phyloP scores from a whole-genome alignment of 2,329 filamentous ascomycete species.

The Fusarium sp. region DNA sequence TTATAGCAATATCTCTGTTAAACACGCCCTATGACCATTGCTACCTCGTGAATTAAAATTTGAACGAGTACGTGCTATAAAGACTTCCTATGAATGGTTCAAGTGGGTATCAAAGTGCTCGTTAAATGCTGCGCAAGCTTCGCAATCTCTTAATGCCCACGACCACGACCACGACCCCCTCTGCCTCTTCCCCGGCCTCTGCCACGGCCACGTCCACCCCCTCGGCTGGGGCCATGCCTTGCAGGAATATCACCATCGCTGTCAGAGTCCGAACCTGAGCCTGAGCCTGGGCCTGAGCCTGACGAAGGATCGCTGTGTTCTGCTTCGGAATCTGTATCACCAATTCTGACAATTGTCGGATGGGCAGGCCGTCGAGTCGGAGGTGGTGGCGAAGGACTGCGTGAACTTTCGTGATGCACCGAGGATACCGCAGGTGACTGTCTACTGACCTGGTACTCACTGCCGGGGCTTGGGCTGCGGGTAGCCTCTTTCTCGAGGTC shows the following conservation, averaged over 20 bases:
- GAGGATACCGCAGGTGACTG: constrained; percentile 20
- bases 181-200: constrained; percentile 32
- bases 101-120: constrained; percentile 19
- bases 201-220: constrained; percentile 44
- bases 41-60: background rate
- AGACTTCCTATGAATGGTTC: background rate
- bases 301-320: constrained; percentile 24
- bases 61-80: constrained; percentile 9
- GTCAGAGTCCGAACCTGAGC: constrained; percentile 24
- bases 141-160: constrained; percentile 18
- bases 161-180: constrained; percentile 28
- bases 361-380: constrained; percentile 14
- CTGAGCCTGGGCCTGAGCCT: constrained; percentile 17
- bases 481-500: background rate
- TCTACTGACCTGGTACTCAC: constrained; percentile 1
- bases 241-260: constrained; percentile 47
- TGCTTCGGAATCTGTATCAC: constrained; percentile 44
- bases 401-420: constrained; percentile 23
- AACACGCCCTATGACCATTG: constrained; percentile 1
- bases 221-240: constrained; percentile 38
- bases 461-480: constrained; percentile 2
- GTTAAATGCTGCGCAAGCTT: constrained; percentile 7
- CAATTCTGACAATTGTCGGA: constrained; percentile 46
- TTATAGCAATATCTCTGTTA: background rate
- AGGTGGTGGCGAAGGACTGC: constrained; percentile 30